Evolutionary conservation across 75 land plant genomes (phyloP).

Genomic region (Picea sitchensis): DNA sequence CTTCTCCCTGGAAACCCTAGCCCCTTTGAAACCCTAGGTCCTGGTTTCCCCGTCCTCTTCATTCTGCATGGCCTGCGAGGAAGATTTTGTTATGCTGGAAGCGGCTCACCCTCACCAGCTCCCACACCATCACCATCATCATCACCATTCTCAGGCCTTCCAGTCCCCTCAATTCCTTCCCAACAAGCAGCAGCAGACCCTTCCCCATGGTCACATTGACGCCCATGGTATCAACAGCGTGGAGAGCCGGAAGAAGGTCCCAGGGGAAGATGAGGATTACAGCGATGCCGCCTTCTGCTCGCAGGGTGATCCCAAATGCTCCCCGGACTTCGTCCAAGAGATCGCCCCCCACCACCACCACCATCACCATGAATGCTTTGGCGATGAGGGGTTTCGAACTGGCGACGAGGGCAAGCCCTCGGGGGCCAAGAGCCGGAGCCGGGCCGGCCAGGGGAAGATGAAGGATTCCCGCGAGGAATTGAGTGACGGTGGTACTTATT

Average conservation of each 20-base stretch:
- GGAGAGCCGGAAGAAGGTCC: constrained; percentile 14
- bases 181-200: constrained; percentile 2
- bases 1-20: constrained; percentile 15
- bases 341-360: background rate
- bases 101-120: constrained; percentile 7
- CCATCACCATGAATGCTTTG: constrained; percentile 10
- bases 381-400: background rate
- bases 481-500: constrained; percentile 35
- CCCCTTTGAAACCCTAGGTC: constrained; percentile 10
- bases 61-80: constrained; percentile 53
- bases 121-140: constrained; percentile 12
- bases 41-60: constrained; percentile 19
- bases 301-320: constrained; percentile 9
- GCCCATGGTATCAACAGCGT: constrained; percentile 1
- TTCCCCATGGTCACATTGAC: background rate
- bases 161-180: background rate
- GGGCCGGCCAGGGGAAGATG: constrained; percentile 23
- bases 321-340: constrained; percentile 1
- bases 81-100: constrained; percentile 49
- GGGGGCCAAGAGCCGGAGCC: background rate
- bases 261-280: constrained; percentile 14
- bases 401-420: constrained; percentile 10
- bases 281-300: constrained; percentile 25
- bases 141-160: constrained; percentile 13
- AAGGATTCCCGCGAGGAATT: constrained; percentile 45